These are phyloP conservation scores for Salix koriyanagi DNA, from an alignment of 345 rosid genomes.

Conservation along the genomic window DNA sequence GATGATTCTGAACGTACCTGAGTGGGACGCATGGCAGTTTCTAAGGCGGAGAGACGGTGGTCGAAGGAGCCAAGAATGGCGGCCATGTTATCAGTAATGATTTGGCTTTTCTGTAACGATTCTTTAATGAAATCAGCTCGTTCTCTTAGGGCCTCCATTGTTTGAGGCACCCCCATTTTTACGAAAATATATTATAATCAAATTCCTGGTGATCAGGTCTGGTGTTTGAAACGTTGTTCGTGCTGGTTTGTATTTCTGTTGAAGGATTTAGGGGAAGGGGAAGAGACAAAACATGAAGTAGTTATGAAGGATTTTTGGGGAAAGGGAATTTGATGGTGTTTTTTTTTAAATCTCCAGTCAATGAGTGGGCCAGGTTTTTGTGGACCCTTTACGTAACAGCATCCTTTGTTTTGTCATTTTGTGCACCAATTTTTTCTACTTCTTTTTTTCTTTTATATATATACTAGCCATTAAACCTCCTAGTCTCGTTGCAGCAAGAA, in stretches of 20 bases:
- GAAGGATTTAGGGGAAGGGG: not conserved
- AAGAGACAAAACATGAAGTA: constrained; percentile 28
- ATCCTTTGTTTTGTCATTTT: not conserved
- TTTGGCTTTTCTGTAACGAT: constrained; percentile 78
- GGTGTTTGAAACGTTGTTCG: not conserved
- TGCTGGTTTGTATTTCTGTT: not conserved
- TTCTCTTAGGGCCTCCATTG: constrained; percentile 57
- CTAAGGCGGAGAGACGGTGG: constrained; percentile 94
- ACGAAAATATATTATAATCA: not conserved
- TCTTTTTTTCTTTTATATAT: no score
- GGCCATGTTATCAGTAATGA: constrained; percentile 86
- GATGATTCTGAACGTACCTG: constrained; percentile 43
- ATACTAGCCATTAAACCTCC: no score
- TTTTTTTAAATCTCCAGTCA: not conserved
- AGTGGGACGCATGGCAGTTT: constrained; percentile 98
- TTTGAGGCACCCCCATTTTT: constrained; percentile 58
- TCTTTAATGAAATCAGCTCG: constrained; percentile 59
- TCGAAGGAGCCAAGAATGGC: constrained; percentile 93
- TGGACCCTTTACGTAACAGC: not conserved
- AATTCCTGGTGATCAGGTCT: not conserved
- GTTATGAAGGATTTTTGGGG: constrained; percentile 18
- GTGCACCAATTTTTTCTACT: not conserved
- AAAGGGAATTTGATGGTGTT: not conserved
- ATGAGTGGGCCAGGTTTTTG: constrained; percentile 8
- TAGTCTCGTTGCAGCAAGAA: no score